Percentiles rank a stretch among this genome's conserved stretches.
These are phyloP conservation scores for Cicer yamashitae DNA, from an alignment of 306 rosid species.

Conservation along the genomic window DNA sequence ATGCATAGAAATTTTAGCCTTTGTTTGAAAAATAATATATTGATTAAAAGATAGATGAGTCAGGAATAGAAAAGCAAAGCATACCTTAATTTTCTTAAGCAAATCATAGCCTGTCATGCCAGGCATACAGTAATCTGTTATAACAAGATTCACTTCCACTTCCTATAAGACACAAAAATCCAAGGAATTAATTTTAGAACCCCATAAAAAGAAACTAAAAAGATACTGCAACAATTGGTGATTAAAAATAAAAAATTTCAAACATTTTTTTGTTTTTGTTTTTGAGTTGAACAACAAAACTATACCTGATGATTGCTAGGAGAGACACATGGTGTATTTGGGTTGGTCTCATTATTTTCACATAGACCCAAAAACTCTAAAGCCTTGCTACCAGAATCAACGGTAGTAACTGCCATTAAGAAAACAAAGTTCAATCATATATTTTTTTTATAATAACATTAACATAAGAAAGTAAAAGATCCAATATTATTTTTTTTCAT, in stretches of 20 bases:
- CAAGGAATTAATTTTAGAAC: constrained; percentile 40
- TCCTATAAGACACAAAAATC: constrained; percentile 58
- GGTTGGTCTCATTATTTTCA: constrained; percentile 58
- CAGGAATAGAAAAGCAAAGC: constrained; percentile 45
- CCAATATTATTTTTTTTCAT: neutral
- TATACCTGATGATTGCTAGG: constrained; percentile 69
- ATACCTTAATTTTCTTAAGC: constrained; percentile 90
- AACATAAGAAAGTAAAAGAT: constrained; percentile 20
- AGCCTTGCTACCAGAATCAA: constrained; percentile 97
- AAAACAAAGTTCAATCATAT: constrained; percentile 8
- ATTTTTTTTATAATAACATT: neutral
- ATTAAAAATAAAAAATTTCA: constrained; percentile 37
- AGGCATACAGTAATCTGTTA: constrained; percentile 98
- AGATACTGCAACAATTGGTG: neutral
- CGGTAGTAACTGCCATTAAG: constrained; percentile 78
- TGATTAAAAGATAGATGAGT: constrained; percentile 15
- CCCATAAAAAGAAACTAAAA: constrained; percentile 35
- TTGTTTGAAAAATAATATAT: neutral
- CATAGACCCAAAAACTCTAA: constrained; percentile 82
- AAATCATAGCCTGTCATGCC: constrained; percentile 99
- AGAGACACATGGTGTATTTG: constrained; percentile 59
- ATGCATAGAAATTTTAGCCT: constrained; percentile 28
- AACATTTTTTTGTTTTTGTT: constrained; percentile 5
- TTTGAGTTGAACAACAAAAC: constrained; percentile 15
- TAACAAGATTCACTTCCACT: constrained; percentile 88